Percentiles rank a stretch among this genome's conserved stretches.
phyloP scores from a whole-genome alignment of 495 filamentous ascomycete genomes.

The Clohesyomyces aquaticus region DNA sequence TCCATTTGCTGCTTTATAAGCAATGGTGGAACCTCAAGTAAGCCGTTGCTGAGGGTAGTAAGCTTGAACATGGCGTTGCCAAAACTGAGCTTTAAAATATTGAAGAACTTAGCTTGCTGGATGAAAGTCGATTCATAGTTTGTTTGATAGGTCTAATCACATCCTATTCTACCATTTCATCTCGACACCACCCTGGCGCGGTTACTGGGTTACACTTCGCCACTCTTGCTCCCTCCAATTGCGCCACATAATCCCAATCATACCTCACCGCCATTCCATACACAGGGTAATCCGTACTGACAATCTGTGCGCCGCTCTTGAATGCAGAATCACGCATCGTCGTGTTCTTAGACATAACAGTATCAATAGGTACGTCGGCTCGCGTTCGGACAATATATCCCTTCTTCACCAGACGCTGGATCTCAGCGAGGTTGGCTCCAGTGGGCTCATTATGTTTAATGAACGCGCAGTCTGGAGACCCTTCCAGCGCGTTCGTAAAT shows the following conservation, averaged over 20 bases:
- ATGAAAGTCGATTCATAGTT: too few species aligned
- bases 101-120: too few species aligned
- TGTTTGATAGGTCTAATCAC: too few species aligned
- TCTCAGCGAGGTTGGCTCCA: conserved; percentile 34
- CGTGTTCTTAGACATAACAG: conserved; percentile 29
- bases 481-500: conserved; percentile 45
- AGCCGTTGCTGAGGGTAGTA: too few species aligned
- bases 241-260: conserved; percentile 26
- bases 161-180: conserved; percentile 13
- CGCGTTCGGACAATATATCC: conserved; percentile 46
- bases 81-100: too few species aligned
- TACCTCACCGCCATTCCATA: conserved; percentile 22
- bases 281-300: conserved; percentile 26
- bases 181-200: conserved; percentile 5
- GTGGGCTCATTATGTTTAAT: conserved; percentile 43
- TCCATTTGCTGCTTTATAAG: too few species aligned
- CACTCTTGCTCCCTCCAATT: conserved; percentile 15
- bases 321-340: conserved; percentile 24
- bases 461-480: conserved; percentile 39
- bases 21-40: too few species aligned
- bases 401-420: conserved; percentile 42
- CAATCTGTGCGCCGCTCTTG: conserved; percentile 28
- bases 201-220: conserved; percentile 28
- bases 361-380: conserved; percentile 41
- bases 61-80: too few species aligned